Percentiles rank a stretch among this genome's conserved stretches.
Evolutionary conservation across 208 protist species (phyloP).

Genomic region (Acanthamoeba lugdunensis): DNA sequence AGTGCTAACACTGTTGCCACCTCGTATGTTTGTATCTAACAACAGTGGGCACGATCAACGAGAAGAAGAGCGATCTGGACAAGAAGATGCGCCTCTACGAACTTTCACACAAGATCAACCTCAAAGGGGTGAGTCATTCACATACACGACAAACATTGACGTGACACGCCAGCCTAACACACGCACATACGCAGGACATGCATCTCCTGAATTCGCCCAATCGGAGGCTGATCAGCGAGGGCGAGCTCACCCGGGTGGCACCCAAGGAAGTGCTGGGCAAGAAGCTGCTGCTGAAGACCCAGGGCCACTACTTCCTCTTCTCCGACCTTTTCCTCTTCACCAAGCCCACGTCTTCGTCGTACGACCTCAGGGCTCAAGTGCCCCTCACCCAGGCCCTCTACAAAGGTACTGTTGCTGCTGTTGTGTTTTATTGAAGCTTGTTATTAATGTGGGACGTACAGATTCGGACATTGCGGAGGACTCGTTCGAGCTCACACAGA

Average conservation of each 20-base stretch:
- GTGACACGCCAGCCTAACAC: not conserved
- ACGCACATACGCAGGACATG: not conserved
- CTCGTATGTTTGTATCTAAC: not conserved
- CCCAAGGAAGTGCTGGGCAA: conserved; percentile 59
- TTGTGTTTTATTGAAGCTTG: not conserved
- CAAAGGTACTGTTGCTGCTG: not conserved
- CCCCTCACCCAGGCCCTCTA: conserved; percentile 49
- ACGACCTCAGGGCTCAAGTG: conserved; percentile 43
- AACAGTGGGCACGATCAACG: conserved; percentile 38
- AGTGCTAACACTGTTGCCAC: not conserved
- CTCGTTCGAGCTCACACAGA: conserved; percentile 45
- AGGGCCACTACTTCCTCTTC: conserved; percentile 59
- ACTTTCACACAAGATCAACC: conserved; percentile 32
- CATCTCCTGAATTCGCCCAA: conserved; percentile 23
- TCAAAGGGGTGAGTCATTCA: conserved; percentile 13
- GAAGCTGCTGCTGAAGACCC: conserved; percentile 19
- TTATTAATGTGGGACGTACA: not conserved
- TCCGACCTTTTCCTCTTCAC: conserved; percentile 46
- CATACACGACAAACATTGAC: not conserved
- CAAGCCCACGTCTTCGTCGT: conserved; percentile 20
- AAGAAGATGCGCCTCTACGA: conserved; percentile 59
- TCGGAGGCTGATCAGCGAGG: conserved; percentile 13
- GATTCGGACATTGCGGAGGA: conserved; percentile 44
- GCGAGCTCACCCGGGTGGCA: conserved; percentile 4
- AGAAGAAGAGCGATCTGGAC: conserved; percentile 49